These are phyloP conservation scores for Dentipellis sp. DNA, from an alignment of 768 basidiomycete species.

Conservation along the genomic window DNA sequence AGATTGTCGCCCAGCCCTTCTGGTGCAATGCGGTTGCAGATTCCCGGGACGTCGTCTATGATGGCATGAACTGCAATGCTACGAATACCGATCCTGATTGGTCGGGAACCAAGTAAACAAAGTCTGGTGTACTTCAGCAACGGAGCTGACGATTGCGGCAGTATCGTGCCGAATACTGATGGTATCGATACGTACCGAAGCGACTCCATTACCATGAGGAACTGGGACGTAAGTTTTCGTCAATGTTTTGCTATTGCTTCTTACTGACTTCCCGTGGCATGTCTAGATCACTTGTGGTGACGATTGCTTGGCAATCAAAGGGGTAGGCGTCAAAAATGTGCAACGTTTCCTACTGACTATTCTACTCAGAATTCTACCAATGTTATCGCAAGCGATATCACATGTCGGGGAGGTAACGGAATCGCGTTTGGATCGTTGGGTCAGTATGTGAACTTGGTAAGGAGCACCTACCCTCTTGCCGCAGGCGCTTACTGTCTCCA, in stretches of 20 bases:
- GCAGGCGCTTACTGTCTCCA: background rate
- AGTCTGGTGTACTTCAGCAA: background rate
- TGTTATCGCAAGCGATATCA: constrained; percentile 36
- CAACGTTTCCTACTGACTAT: background rate
- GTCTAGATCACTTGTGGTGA: constrained; percentile 46
- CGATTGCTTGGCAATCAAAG: constrained; percentile 58
- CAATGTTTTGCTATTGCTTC: background rate
- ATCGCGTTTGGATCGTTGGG: constrained; percentile 54
- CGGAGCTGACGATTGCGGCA: constrained; percentile 13
- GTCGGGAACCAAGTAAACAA: constrained; percentile 37
- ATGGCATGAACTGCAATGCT: constrained; percentile 51
- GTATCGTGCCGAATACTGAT: constrained; percentile 53
- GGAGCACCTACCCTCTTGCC: background rate
- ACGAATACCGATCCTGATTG: constrained; percentile 42
- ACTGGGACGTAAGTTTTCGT: constrained; percentile 36
- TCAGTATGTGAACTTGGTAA: constrained; percentile 30
- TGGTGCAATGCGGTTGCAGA: constrained; percentile 51
- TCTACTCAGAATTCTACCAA: constrained; percentile 42
- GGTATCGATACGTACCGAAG: constrained; percentile 53
- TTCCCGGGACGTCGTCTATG: constrained; percentile 38
- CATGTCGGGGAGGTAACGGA: constrained; percentile 51
- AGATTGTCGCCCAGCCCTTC: constrained; percentile 46
- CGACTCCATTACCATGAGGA: constrained; percentile 35
- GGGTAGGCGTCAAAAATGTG: constrained; percentile 28
- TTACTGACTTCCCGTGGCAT: background rate